Evolutionary conservation across 495 filamentous ascomycete species (phyloP), one percentile per base, ranked within the genome.

Genomic region (Umbilicaria muhlenbergii): DNA sequence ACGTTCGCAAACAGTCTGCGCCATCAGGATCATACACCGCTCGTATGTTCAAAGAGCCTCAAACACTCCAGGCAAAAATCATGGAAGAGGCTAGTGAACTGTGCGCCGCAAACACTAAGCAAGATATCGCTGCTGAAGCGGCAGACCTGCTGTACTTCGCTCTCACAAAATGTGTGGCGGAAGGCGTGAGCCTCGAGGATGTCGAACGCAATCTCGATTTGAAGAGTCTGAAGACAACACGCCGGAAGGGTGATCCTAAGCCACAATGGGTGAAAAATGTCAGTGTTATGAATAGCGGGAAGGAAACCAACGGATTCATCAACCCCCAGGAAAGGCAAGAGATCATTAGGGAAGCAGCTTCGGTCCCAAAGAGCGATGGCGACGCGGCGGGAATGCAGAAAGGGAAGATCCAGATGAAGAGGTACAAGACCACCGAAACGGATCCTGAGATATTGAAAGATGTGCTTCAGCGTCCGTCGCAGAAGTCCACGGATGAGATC

Each of bases 61-160:
- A 91, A 62, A 74, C 96, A 15, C 65, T 93, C 13, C 71, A 81
- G 32, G 92, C 91, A 3, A 98, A 98, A 69, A 94, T 98, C 35
- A 91, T 94, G 81, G 91, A 98, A 62, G 91, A 98, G 58, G 91
- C 91, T 2, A 81, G 86, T 47, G 91, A 98, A 63, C 66, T 98
- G 24, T 96, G 91, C 64, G 73, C 83, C 39, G 91, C 91, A 12
- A 72, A 70, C 33, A 78, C 75, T 11, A 83, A 85, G 42, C 69
- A 87, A 42, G 84, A 95, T 15, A 70, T 95, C 38, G 81, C 91
- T 12, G 91, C 91, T 41, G 91, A 98, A 62, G 86, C 91, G 2
- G 91, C 89, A 12, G 91, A 98, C 57, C 67, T 98, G 41, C 73
- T 98, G 17, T 98, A 95, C 66, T 98, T 98, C 65, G 84, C 92